Conservation (phyloP, 345 rosid genomes). For the Salix viminalis region DNA sequence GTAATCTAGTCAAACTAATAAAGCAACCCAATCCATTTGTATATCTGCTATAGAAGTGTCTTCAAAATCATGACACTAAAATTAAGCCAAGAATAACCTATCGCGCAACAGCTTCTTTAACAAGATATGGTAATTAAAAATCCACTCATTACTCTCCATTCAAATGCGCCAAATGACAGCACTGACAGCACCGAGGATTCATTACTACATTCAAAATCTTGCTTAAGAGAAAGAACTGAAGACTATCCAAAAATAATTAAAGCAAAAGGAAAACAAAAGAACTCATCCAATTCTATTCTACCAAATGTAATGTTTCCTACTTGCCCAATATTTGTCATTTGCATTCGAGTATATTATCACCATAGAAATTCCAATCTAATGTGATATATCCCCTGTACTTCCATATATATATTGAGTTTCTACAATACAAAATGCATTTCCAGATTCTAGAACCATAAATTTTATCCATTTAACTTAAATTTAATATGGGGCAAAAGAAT, state of each 20-base stretch:
- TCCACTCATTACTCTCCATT: background rate
- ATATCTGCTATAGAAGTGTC: background rate
- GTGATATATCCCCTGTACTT: too few relatives aligned
- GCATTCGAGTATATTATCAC: background rate
- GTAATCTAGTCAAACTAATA: background rate
- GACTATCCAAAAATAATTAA: background rate
- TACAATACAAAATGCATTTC: background rate
- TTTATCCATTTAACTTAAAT: background rate
- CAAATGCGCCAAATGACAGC: background rate
- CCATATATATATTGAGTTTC: background rate
- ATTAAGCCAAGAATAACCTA: background rate
- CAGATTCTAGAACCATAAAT: background rate
- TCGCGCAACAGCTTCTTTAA: background rate
- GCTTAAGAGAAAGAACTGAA: background rate
- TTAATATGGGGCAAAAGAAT: background rate
- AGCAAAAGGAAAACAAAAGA: background rate
- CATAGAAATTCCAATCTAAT: background rate
- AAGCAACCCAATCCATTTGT: background rate
- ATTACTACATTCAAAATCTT: background rate
- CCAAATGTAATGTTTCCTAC: background rate
- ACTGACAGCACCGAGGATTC: background rate
- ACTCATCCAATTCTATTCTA: background rate
- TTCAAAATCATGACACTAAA: background rate
- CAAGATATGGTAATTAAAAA: background rate
- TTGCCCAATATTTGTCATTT: background rate